Evolutionary conservation across 2,329 filamentous ascomycete genomes (phyloP).

Genomic region (Fusarium beomiforme): DNA sequence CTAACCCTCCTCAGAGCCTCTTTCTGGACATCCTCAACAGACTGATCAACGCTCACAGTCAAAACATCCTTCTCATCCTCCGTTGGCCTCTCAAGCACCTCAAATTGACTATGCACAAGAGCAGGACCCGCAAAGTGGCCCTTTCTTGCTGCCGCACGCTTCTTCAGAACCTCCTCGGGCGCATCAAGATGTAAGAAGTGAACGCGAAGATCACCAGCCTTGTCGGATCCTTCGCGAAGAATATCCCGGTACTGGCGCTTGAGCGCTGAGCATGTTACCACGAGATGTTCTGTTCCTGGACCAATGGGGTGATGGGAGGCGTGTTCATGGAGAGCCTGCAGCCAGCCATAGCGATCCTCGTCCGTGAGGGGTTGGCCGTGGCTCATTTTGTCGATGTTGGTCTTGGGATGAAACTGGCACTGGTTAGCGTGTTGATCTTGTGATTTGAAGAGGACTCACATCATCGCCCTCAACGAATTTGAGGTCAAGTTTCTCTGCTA

Average conservation of each 20-base stretch:
- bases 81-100: background rate
- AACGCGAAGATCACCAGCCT: conserved; percentile 15
- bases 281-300: conserved; percentile 21
- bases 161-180: conserved; percentile 8
- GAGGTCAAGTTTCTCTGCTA: conserved; percentile 17
- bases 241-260: conserved; percentile 25
- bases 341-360: conserved; percentile 15
- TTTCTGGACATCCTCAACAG: conserved; percentile 9
- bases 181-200: conserved; percentile 29
- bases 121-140: conserved; percentile 15
- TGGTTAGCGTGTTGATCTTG: background rate
- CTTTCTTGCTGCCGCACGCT: conserved; percentile 13
- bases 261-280: conserved; percentile 24
- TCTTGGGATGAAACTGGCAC: conserved; percentile 18
- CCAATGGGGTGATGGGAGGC: conserved; percentile 17
- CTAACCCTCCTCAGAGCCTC: conserved; percentile 9
- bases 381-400: conserved; percentile 30
- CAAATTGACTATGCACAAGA: conserved; percentile 25
- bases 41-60: conserved; percentile 14
- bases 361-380: conserved; percentile 18
- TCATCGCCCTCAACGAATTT: conserved; percentile 30
- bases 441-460: background rate
- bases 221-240: conserved; percentile 13
- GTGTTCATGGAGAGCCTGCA: conserved; percentile 11
- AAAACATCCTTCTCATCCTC: conserved; percentile 20